phyloP scores from a whole-genome alignment of 1,139 yeast genomes.

The Kodamaea derodonti region DNA sequence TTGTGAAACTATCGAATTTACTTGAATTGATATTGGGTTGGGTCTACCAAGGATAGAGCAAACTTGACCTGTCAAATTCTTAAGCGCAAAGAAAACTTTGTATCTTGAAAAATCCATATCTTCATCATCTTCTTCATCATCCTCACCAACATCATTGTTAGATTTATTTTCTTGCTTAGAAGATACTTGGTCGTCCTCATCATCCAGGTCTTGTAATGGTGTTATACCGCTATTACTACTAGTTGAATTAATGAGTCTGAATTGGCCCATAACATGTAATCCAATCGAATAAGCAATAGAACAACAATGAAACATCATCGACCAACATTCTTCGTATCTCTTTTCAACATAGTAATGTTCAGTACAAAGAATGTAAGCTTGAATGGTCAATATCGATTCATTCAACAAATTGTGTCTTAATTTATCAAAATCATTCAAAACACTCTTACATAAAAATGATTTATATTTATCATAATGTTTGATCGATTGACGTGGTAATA shows the following conservation, averaged over 20 bases:
- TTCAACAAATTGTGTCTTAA: conserved; percentile 44
- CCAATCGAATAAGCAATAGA: conserved; percentile 51
- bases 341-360: conserved; percentile 50
- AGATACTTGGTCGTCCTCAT: conserved; percentile 2
- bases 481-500: conserved; percentile 19
- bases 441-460: conserved; percentile 26
- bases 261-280: conserved; percentile 42
- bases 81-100: conserved; percentile 49
- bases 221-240: conserved; percentile 1
- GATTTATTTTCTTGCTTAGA: background rate
- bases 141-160: conserved; percentile 5
- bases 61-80: conserved; percentile 44
- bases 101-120: conserved; percentile 32
- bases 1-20: conserved; percentile 34
- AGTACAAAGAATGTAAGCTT: conserved; percentile 48
- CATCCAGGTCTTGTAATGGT: conserved; percentile 2
- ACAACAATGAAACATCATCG: conserved; percentile 47
- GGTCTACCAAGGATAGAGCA: conserved; percentile 55
- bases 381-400: conserved; percentile 45
- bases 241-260: conserved; percentile 13
- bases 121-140: conserved; percentile 25
- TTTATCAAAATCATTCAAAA: conserved; percentile 36
- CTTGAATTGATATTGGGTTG: conserved; percentile 51
- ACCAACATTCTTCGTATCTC: conserved; percentile 48
- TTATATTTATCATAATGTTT: conserved; percentile 23